These are phyloP conservation scores for Agrocybe praecox DNA, from an alignment of 768 basidiomycete species.

Conservation along the genomic window DNA sequence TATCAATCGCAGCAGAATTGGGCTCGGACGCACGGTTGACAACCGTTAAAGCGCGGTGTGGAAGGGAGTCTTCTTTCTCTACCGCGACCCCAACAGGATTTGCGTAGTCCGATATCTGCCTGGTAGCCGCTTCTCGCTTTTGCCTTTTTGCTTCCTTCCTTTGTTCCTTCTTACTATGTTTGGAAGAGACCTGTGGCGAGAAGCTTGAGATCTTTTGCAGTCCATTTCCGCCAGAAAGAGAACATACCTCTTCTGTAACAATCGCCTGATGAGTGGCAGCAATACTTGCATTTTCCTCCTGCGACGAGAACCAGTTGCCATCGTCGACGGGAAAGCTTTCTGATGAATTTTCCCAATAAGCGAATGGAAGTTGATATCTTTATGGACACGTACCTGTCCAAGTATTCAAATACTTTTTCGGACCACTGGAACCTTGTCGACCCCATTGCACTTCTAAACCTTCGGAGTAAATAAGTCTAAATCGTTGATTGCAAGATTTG, in stretches of 20 bases:
- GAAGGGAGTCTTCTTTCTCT: no score
- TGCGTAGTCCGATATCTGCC: background rate
- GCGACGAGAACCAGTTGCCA: conserved; percentile 16
- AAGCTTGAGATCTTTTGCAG: background rate
- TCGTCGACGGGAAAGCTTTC: background rate
- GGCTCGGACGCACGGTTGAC: no score
- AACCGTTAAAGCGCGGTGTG: no score
- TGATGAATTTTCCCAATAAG: background rate
- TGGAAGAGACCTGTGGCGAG: background rate
- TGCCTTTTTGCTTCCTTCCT: conserved; percentile 7
- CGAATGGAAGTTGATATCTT: background rate
- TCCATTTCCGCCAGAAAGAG: background rate
- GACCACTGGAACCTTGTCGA: conserved; percentile 10
- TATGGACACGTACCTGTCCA: conserved; percentile 25
- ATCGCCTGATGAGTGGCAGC: background rate
- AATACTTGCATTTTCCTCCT: background rate
- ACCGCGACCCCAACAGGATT: no score
- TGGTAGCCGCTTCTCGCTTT: conserved; percentile 4
- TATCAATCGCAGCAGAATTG: background rate
- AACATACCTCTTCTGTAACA: background rate
- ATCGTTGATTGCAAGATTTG: conserved; percentile 34
- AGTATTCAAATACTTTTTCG: conserved; percentile 25
- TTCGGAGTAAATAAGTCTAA: conserved; percentile 41
- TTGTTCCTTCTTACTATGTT: conserved; percentile 1
- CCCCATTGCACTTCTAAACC: conserved; percentile 32